Evolutionary conservation across 352 stramenopile genomes (phyloP), one percentile per base, ranked within the genome.

Genomic region (Pythium scleroteichum): DNA sequence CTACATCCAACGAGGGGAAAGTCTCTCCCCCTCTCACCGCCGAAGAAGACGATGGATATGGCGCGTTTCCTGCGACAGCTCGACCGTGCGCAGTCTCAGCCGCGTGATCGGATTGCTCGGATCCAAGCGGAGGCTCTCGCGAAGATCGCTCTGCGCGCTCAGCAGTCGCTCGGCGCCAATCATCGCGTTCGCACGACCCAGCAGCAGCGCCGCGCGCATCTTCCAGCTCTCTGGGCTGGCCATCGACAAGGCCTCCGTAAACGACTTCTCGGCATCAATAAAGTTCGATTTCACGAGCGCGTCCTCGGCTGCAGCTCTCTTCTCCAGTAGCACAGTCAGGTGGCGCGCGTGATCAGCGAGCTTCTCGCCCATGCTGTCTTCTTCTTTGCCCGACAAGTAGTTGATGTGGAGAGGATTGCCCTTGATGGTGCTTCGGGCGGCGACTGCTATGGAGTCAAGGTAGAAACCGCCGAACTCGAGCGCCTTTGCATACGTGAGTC

Each of bases 391-490:
- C 7, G 8, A 16, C 13, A 22, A 22, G 23, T 17, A 59, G n/a
- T n/a, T n/a, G n/a, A n/a, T n/a, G n/a, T n/a, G n/a, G n/a, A n/a
- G 29, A 35, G 29, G 5, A 35, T 35, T 35, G 5, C 10, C 29
- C 10, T 35, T 10, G 5, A 35, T 35, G 5, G 29, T 35, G 29
- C 10, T 48, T 6, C 12, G 14, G 2, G 32, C 38, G 2, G 44
- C 49, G 2, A 49, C 39, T 4, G 42, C 35, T 17, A 66, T 56
- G 0, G 59, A 66, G 17, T 59, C 14, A 10, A 55, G 44, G 59
- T 51, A 66, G 24, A 52, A 66, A 1, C 59, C 59, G 26, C 59
- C 33, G 10, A 44, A 60, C 24, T 60, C 49, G 4, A 66, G 44
- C 14, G 42, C 49, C 13, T 20, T 41, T 14, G 45, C 59, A 14